A percentile compares a stretch with the other conserved stretches of the same genome.
These are phyloP conservation scores for Xylogone sp. DNA, from an alignment of 2,329 filamentous ascomycete genomes.

Conservation along the genomic window DNA sequence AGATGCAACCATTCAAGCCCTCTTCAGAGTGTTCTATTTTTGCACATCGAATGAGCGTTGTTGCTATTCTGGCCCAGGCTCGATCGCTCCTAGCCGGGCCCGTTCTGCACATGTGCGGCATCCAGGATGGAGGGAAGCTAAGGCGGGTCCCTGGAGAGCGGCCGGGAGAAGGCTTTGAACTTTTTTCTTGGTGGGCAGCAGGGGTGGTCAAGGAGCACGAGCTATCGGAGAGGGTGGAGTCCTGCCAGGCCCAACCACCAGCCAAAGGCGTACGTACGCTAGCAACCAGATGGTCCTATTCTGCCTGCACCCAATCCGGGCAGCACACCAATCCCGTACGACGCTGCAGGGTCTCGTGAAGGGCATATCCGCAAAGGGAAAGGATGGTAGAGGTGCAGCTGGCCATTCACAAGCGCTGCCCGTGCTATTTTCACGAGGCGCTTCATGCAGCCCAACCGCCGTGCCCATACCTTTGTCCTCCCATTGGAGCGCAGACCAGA, in stretches of 20 bases:
- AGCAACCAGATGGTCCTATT: background rate
- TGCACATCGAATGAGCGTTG: conserved; percentile 26
- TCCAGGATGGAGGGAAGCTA: background rate
- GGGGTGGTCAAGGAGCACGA: background rate
- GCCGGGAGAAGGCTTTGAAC: background rate
- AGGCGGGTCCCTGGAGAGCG: background rate
- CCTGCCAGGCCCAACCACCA: background rate
- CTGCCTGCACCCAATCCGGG: conserved; percentile 11
- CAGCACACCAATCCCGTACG: conserved; percentile 12
- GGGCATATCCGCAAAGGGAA: conserved; percentile 4
- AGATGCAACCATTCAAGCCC: conserved; percentile 15
- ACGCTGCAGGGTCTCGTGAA: conserved; percentile 13
- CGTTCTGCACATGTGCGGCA: conserved; percentile 25
- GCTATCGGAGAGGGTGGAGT: background rate
- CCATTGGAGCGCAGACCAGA: conserved; percentile 13
- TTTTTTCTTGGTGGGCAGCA: background rate
- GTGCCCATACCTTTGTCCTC: conserved; percentile 11
- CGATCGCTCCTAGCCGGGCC: conserved; percentile 19
- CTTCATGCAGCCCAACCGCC: conserved; percentile 27
- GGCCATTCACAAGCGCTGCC: background rate
- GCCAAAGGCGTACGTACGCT: background rate
- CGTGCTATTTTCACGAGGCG: conserved; percentile 30
- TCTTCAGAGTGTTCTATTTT: conserved; percentile 40
- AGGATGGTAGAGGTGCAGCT: background rate
- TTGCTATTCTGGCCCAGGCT: conserved; percentile 36